phyloP scores from a whole-genome alignment of 164 flowering plant species.

The Kingdonia uniflora region DNA sequence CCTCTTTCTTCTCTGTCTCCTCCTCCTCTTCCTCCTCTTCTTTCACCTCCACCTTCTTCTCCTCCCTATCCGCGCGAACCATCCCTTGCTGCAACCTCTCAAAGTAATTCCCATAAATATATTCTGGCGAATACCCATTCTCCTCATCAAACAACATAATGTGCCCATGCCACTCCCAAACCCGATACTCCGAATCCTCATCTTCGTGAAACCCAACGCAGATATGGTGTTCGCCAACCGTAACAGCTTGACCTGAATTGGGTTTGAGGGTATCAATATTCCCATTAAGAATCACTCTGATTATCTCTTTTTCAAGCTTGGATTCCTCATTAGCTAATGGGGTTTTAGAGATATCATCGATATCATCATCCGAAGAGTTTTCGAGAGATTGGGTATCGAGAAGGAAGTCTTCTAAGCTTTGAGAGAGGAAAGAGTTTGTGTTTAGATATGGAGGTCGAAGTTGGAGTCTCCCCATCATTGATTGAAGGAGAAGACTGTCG shows the following conservation, averaged over 20 bases:
- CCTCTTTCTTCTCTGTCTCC: slow-evolving; percentile 19
- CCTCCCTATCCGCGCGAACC: slow-evolving; percentile 9
- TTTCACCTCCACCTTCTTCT: slow-evolving; percentile 3
- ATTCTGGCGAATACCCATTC: slow-evolving; percentile 71
- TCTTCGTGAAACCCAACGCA: slow-evolving; percentile 79
- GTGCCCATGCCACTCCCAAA: slow-evolving; percentile 99
- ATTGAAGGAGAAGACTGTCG: slow-evolving; percentile 40
- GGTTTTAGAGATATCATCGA: slow-evolving; percentile 8
- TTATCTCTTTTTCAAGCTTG: slow-evolving; percentile 64
- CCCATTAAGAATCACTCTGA: slow-evolving; percentile 42
- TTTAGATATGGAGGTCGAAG: slow-evolving; percentile 39
- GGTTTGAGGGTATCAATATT: slow-evolving; percentile 60
- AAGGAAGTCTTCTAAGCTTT: slow-evolving; percentile 47
- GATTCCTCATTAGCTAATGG: slow-evolving; percentile 66
- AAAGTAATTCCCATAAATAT: slow-evolving; percentile 90
- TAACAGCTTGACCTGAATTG: slow-evolving; percentile 85
- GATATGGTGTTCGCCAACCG: slow-evolving; percentile 71
- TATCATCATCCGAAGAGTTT: slow-evolving; percentile 17
- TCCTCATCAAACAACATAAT: slow-evolving; percentile 84
- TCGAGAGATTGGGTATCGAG: slow-evolving; percentile 4
- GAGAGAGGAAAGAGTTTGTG: slow-evolving; percentile 30
- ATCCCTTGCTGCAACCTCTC: slow-evolving; percentile 34
- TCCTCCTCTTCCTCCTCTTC: slow-evolving; percentile 17
- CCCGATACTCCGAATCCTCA: slow-evolving; percentile 61
- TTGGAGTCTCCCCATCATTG: slow-evolving; percentile 64